Percentiles rank a stretch among this genome's conserved stretches.
phyloP scores from a whole-genome alignment of 2,329 filamentous ascomycete species.

The Fusarium acutatum region DNA sequence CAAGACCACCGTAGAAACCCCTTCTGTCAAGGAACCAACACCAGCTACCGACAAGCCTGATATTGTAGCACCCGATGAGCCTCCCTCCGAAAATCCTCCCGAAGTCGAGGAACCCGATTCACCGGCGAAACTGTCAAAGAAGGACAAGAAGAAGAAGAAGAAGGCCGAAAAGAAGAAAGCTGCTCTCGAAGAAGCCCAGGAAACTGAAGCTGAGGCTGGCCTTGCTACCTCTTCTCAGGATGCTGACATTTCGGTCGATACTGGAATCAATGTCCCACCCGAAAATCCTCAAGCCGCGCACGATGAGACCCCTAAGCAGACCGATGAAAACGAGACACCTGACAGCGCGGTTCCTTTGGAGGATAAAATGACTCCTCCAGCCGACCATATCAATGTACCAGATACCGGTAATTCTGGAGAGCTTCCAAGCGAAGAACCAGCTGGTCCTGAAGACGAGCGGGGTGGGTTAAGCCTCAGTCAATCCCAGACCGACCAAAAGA shows the following conservation, averaged over 20 bases:
- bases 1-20: conserved; percentile 34
- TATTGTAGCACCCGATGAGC: conserved; percentile 14
- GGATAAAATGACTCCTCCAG: conserved; percentile 9
- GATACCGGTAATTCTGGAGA: conserved; percentile 33
- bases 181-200: conserved; percentile 30
- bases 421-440: conserved; percentile 35
- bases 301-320: conserved; percentile 24
- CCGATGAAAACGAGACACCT: conserved; percentile 23
- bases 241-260: conserved; percentile 9
- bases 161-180: conserved; percentile 45
- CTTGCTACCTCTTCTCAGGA: conserved; percentile 24
- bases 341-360: conserved; percentile 1
- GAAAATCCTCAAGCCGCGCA: conserved; percentile 10
- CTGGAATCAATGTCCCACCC: conserved; percentile 13
- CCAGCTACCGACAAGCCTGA: conserved; percentile 15
- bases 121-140: conserved; percentile 44
- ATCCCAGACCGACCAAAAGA: conserved; percentile 47
- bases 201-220: conserved; percentile 28
- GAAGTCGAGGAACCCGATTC: conserved; percentile 35
- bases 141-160: conserved; percentile 46
- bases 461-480: conserved; percentile 42
- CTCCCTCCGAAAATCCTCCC: conserved; percentile 17
- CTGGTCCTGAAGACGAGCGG: conserved; percentile 43
- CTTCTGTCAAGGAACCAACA: conserved; percentile 29
- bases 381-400: conserved; percentile 18